Percentiles rank a stretch among this genome's conserved stretches.
Evolutionary conservation across 169 alveolate species (phyloP).

Genomic region (Eimeria sp.): DNA sequence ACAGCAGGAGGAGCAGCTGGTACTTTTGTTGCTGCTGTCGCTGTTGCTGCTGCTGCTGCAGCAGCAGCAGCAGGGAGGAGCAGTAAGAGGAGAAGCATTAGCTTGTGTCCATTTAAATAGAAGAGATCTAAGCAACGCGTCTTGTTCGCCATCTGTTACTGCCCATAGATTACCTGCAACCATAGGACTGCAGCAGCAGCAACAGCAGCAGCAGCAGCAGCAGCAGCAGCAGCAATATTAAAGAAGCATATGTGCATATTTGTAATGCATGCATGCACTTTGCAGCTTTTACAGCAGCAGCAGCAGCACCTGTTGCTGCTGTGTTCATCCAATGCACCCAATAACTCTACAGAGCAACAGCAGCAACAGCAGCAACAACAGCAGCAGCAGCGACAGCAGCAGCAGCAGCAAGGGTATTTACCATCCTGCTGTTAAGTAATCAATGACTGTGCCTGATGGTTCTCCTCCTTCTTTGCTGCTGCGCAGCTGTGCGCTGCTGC

Average conservation of each 20-base stretch:
- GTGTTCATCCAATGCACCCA: too few relatives aligned
- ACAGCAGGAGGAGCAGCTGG: background rate
- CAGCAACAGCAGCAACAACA: background rate
- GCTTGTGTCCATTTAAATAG: constrained; percentile 90
- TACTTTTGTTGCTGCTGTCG: background rate
- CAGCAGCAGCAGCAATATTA: constrained; percentile 22
- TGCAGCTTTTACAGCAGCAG: too few relatives aligned
- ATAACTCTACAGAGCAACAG: background rate
- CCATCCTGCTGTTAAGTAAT: constrained; percentile 43
- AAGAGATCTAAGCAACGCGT: constrained; percentile 86
- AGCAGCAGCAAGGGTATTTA: constrained; percentile 3
- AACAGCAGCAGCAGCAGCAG: constrained; percentile 50
- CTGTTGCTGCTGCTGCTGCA: constrained; percentile 41
- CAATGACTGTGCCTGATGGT: constrained; percentile 26
- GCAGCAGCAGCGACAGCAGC: background rate
- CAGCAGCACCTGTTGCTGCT: background rate
- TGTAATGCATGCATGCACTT: too few relatives aligned
- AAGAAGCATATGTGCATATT: too few relatives aligned
- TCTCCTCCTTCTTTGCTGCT: constrained; percentile 60
- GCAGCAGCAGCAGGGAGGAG: constrained; percentile 68
- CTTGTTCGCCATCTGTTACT: constrained; percentile 88
- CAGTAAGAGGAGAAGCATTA: constrained; percentile 81
- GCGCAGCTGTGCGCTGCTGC: constrained; percentile 87
- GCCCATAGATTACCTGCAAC: constrained; percentile 88
- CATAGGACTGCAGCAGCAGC: constrained; percentile 82